These are phyloP conservation scores for Protomyces pachydermus DNA, from an alignment of 1,139 yeast genomes.

Conservation along the genomic window DNA sequence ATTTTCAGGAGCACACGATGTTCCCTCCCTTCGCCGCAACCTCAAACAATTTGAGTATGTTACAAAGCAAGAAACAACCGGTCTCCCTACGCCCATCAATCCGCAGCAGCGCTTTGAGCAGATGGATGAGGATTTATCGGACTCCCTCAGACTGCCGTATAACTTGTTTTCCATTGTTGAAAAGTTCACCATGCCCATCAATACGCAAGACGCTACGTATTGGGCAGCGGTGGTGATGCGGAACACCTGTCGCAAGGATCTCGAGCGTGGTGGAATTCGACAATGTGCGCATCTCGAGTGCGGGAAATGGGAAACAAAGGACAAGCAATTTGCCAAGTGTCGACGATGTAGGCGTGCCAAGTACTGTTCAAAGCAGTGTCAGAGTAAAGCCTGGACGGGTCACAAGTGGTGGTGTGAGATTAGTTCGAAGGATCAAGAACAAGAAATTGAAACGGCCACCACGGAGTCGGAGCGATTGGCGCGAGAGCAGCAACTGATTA, in stretches of 20 bases:
- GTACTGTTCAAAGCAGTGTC: slow-evolving; percentile 90
- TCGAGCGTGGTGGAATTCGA: slow-evolving; percentile 76
- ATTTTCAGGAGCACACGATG: slow-evolving; percentile 64
- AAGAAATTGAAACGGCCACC: background rate
- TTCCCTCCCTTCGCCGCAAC: slow-evolving; percentile 43
- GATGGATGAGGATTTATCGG: slow-evolving; percentile 22
- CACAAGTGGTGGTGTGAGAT: slow-evolving; percentile 86
- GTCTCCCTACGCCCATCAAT: background rate
- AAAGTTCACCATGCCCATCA: slow-evolving; percentile 70
- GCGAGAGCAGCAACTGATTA: background rate
- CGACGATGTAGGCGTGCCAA: slow-evolving; percentile 90
- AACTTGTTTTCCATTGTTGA: slow-evolving; percentile 89
- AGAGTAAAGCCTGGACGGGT: slow-evolving; percentile 82
- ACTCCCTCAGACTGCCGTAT: slow-evolving; percentile 35
- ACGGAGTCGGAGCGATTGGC: background rate
- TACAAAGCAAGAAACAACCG: slow-evolving; percentile 1
- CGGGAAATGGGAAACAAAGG: slow-evolving; percentile 91
- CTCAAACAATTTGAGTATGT: slow-evolving; percentile 29
- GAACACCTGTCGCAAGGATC: slow-evolving; percentile 89
- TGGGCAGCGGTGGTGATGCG: slow-evolving; percentile 98
- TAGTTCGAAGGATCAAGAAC: background rate
- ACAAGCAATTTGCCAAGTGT: slow-evolving; percentile 91
- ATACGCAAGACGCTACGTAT: slow-evolving; percentile 72
- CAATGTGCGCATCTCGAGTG: slow-evolving; percentile 93
- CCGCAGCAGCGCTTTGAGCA: slow-evolving; percentile 1